Percentiles rank a stretch among this genome's conserved stretches.
Conservation (phyloP, 148 eudicot species). For the Camellia granthamiana region DNA sequence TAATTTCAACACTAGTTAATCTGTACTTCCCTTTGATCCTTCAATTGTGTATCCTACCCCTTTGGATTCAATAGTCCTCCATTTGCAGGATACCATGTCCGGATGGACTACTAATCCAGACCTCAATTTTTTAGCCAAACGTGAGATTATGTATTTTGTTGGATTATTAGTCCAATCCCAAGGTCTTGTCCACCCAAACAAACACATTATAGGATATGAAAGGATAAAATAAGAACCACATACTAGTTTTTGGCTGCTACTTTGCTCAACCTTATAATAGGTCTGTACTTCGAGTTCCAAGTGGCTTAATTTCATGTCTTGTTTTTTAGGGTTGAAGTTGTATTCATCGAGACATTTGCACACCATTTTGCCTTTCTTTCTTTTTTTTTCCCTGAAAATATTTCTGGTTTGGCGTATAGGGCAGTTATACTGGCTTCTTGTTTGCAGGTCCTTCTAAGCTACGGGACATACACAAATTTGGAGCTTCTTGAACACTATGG, state of each 20-base stretch:
- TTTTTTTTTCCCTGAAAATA: too few relatives aligned
- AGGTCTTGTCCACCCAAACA: too few relatives aligned
- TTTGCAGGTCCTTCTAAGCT: slow-evolving; percentile 84
- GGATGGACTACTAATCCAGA: too few relatives aligned
- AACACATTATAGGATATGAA: too few relatives aligned
- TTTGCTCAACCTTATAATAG: neutral
- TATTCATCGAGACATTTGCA: neutral
- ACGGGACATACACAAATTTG: slow-evolving; percentile 91
- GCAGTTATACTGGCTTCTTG: neutral
- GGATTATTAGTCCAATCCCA: too few relatives aligned
- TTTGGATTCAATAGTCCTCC: too few relatives aligned
- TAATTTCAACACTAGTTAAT: too few relatives aligned
- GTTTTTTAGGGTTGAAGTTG: neutral
- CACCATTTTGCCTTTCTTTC: neutral
- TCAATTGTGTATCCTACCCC: too few relatives aligned
- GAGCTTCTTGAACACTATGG: slow-evolving; percentile 99
- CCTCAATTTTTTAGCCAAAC: too few relatives aligned
- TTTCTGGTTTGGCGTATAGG: neutral
- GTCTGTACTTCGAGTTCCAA: neutral
- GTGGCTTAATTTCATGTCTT: neutral
- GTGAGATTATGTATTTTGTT: too few relatives aligned
- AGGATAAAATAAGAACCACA: neutral
- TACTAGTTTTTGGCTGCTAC: neutral
- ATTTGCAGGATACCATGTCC: too few relatives aligned
- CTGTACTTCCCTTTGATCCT: too few relatives aligned